Base-by-base conservation (phyloP, 768 basidiomycete genomes). In the Mycena sanguinolenta region DNA sequence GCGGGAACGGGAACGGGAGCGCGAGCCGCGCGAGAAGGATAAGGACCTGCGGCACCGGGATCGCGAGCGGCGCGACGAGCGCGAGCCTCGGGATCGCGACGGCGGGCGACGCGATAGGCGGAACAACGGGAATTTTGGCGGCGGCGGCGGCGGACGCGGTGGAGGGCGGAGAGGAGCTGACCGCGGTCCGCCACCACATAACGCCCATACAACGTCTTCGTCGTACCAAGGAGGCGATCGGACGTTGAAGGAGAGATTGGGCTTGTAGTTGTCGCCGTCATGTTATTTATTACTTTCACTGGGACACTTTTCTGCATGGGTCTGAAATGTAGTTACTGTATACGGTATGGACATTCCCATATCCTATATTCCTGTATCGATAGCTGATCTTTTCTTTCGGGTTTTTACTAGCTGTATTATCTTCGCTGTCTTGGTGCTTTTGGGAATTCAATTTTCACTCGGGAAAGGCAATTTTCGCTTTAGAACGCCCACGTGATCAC, bases 181-280 rank as follows among this genome's bases (percentile, higher is more conserved):
- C 39, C 75, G 78, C 2, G 77, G 76, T 10, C 59, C 83, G 77
- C 63, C 79, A 71, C 63, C 79, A 69, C 73, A 79, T 67, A 81
- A 79, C 67, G 79, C 77, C 71, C 39, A 39, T 39, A 39, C 49
- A 23, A 16, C 21, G 7, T 46, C 44, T 19, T 50, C 49, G 49
- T 50, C 49, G 49, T 68, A 79, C 67, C 81, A 81, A 72, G 80
- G 83, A 71, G 84, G 83, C 53, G 91, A 92, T 84, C 93, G 93
- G 88, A 93, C 94, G 85, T 90, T 95, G 84, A 92, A 91, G 79
- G 92, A 95, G 81, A 84, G 94, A 77, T 88, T 95, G 91, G 94
- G 94, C 79, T 85, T 94, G 50, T 93, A 81, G 87, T 75, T 54
- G 14, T 38, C 30, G 46, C 19, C n/a, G 25, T 50, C 23, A 4